Conservation (phyloP, 2,329 filamentous ascomycete species). For the Exophiala sp. region DNA sequence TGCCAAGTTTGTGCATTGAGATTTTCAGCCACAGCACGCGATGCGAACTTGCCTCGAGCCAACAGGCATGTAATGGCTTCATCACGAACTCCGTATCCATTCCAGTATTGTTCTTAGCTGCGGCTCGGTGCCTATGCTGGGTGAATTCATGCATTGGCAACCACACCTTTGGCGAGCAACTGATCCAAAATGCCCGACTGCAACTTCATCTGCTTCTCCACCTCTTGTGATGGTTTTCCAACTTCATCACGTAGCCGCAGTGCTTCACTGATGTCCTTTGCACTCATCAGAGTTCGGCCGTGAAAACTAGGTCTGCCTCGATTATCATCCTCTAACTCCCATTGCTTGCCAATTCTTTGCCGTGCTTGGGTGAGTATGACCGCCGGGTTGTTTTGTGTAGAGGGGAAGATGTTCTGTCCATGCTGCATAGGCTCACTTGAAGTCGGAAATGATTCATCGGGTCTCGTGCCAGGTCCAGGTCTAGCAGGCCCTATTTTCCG, state of each 20-base stretch:
- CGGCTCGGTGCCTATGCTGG: too few relatives aligned
- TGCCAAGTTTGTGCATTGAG: too few relatives aligned
- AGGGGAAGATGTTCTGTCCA: slow-evolving; percentile 37
- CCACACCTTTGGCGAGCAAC: slow-evolving; percentile 14
- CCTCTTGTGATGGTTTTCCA: slow-evolving; percentile 35
- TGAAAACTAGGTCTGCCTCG: slow-evolving; percentile 39
- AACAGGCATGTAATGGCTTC: too few relatives aligned
- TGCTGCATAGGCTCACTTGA: slow-evolving; percentile 31
- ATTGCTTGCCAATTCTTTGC: slow-evolving; percentile 48
- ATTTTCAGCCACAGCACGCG: too few relatives aligned
- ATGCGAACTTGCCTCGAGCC: too few relatives aligned
- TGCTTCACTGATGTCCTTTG: slow-evolving; percentile 48
- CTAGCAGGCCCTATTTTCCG: slow-evolving; percentile 56
- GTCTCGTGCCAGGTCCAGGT: slow-evolving; percentile 44
- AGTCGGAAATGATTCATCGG: slow-evolving; percentile 27
- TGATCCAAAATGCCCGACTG: slow-evolving; percentile 41
- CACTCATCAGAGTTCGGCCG: slow-evolving; percentile 49
- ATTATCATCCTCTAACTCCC: slow-evolving; percentile 53
- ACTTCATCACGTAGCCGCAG: slow-evolving; percentile 47
- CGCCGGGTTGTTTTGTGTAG: slow-evolving; percentile 49
- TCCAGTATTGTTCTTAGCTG: too few relatives aligned
- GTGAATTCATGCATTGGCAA: slow-evolving; percentile 19
- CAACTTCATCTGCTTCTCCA: slow-evolving; percentile 46
- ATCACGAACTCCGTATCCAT: too few relatives aligned
- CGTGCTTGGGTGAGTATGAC: slow-evolving; percentile 53